phyloP scores from a whole-genome alignment of 2,329 filamentous ascomycete species.

The Phialophora chinensis region DNA sequence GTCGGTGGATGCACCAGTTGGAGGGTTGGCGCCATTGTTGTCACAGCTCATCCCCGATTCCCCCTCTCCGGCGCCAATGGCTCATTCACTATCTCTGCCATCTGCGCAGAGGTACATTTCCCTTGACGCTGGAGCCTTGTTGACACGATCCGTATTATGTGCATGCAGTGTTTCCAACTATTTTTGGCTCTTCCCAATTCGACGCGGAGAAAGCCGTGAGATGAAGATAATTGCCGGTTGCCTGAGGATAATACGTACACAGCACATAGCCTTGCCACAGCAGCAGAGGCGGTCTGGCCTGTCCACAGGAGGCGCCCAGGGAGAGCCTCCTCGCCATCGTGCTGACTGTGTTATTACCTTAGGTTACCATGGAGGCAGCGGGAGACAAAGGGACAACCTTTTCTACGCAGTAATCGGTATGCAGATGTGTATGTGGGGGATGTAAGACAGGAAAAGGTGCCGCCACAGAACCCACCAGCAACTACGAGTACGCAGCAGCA shows the following conservation, averaged over 20 bases:
- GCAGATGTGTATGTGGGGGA: conserved; percentile 2
- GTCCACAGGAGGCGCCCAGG: neutral
- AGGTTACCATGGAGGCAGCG: neutral
- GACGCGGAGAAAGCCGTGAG: neutral
- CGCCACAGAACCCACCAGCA: conserved; percentile 4
- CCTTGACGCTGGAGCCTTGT: neutral
- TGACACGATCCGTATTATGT: neutral
- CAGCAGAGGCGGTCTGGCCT: neutral
- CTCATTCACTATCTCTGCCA: neutral
- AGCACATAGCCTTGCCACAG: neutral
- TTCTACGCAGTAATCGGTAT: neutral
- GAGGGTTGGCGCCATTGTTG: conserved; percentile 9
- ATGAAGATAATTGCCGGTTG: neutral
- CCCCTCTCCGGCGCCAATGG: conserved; percentile 6
- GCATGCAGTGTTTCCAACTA: conserved; percentile 2
- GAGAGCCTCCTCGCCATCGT: neutral
- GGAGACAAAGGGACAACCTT: neutral
- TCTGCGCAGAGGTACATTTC: neutral
- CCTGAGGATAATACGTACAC: neutral
- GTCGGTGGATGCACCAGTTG: neutral
- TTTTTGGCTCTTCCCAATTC: neutral
- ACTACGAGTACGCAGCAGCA: neutral
- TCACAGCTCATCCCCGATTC: neutral
- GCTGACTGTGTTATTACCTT: conserved; percentile 15
- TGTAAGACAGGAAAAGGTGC: neutral